Conservation (phyloP, 1,284 basidiomycete genomes). For the Thelephora terrestris region DNA sequence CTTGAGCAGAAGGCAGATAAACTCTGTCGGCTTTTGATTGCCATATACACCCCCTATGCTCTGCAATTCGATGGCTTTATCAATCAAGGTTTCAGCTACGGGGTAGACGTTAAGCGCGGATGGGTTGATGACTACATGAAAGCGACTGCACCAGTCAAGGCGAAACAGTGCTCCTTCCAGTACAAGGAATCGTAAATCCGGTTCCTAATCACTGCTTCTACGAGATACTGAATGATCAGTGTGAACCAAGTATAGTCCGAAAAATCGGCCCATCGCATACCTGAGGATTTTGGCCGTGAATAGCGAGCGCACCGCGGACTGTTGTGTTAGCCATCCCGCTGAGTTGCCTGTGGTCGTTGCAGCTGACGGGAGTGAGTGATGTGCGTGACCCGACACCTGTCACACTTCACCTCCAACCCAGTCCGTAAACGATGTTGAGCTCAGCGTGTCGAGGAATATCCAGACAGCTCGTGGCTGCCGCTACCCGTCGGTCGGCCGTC, state of each 20-base stretch:
- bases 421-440: neutral
- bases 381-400: neutral
- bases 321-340: constrained; percentile 82
- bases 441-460: neutral
- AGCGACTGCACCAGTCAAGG: constrained; percentile 60
- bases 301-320: constrained; percentile 66
- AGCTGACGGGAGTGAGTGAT: neutral
- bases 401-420: neutral
- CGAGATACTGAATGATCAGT: constrained; percentile 59
- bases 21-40: constrained; percentile 87
- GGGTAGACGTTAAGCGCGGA: constrained; percentile 9
- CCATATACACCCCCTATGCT: constrained; percentile 90
- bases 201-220: constrained; percentile 94
- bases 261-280: constrained; percentile 28
- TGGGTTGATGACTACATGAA: constrained; percentile 5
- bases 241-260: neutral
- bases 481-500: neutral
- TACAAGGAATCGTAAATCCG: constrained; percentile 93
- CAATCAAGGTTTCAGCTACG: constrained; percentile 84
- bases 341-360: constrained; percentile 11
- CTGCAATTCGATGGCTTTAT: constrained; percentile 78
- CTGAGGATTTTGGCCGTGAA: constrained; percentile 95
- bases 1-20: constrained; percentile 87
- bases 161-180: constrained; percentile 98
- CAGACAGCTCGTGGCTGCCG: neutral